These are phyloP conservation scores for Myrmaecium sp. DNA, from an alignment of 2,329 filamentous ascomycete species.

Conservation along the genomic window DNA sequence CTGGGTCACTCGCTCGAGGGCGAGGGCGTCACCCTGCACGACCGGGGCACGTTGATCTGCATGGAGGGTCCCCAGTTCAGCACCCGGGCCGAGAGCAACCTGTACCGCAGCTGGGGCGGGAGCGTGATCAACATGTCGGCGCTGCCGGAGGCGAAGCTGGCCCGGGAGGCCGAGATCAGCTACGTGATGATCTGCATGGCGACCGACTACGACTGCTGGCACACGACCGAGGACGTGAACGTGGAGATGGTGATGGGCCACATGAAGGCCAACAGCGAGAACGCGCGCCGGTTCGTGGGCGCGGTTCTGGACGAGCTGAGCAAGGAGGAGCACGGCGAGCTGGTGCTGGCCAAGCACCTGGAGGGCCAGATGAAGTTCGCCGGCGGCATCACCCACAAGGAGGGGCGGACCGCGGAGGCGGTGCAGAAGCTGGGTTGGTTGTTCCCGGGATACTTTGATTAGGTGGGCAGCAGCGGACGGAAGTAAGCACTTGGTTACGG, in stretches of 20 bases:
- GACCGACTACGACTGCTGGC: constrained; percentile 99
- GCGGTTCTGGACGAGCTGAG: constrained; percentile 76
- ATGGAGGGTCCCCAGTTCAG: constrained; percentile 99
- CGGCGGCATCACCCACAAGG: constrained; percentile 65
- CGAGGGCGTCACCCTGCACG: constrained; percentile 71
- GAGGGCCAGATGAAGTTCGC: constrained; percentile 61
- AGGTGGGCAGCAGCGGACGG: no score
- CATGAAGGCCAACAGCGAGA: constrained; percentile 85
- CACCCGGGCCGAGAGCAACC: constrained; percentile 83
- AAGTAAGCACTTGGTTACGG: no score
- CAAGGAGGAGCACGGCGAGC: constrained; percentile 56
- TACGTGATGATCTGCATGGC: constrained; percentile 99
- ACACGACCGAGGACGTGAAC: constrained; percentile 60
- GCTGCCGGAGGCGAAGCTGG: constrained; percentile 88
- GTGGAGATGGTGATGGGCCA: constrained; percentile 95
- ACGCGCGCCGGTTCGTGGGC: constrained; percentile 69
- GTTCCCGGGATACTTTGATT: constrained; percentile 63
- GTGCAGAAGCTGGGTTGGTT: constrained; percentile 70
- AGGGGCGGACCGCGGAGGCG: constrained; percentile 55
- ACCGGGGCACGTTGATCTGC: constrained; percentile 70
- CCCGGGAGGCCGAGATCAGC: constrained; percentile 84
- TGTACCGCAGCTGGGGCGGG: constrained; percentile 90
- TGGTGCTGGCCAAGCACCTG: constrained; percentile 68
- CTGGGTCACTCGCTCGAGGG: constrained; percentile 67
- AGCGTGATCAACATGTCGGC: constrained; percentile 97